Percentiles rank a stretch among this genome's conserved stretches.
phyloP scores from a whole-genome alignment of 2,329 filamentous ascomycete genomes.

The Xylariaceae sp. region DNA sequence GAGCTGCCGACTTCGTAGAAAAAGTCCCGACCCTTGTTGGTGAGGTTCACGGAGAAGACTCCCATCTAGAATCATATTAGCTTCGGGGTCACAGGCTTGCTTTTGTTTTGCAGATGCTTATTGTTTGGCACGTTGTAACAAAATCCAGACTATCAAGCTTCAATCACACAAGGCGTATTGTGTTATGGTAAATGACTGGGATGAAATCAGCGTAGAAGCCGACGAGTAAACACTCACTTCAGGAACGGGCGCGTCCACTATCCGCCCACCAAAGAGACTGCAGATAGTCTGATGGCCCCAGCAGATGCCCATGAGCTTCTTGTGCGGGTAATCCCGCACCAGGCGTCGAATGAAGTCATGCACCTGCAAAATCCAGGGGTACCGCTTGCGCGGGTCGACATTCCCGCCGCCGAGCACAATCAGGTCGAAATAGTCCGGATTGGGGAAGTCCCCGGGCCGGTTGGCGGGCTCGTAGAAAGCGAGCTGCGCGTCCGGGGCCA shows the following conservation, averaged over 20 bases:
- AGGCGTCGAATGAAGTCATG: constrained; percentile 36
- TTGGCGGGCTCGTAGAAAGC: constrained; percentile 37
- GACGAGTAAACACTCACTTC: constrained; percentile 31
- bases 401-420: constrained; percentile 41
- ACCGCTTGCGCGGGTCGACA: constrained; percentile 36
- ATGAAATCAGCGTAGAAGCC: background rate
- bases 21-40: constrained; percentile 35
- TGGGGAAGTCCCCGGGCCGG: constrained; percentile 32
- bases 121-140: background rate
- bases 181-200: background rate
- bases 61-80: constrained; percentile 30
- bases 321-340: constrained; percentile 29
- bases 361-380: constrained; percentile 39
- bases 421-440: constrained; percentile 37
- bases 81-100: background rate
- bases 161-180: background rate
- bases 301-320: constrained; percentile 41
- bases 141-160: background rate
- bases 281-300: constrained; percentile 43
- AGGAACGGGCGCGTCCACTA: constrained; percentile 35
- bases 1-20: constrained; percentile 29
- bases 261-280: constrained; percentile 35
- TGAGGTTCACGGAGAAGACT: constrained; percentile 35
- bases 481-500: constrained; percentile 29
- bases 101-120: background rate